Evolutionary conservation across 176 grass and related monocot species (phyloP).

Genomic region (Hsuehochloa calcarea): DNA sequence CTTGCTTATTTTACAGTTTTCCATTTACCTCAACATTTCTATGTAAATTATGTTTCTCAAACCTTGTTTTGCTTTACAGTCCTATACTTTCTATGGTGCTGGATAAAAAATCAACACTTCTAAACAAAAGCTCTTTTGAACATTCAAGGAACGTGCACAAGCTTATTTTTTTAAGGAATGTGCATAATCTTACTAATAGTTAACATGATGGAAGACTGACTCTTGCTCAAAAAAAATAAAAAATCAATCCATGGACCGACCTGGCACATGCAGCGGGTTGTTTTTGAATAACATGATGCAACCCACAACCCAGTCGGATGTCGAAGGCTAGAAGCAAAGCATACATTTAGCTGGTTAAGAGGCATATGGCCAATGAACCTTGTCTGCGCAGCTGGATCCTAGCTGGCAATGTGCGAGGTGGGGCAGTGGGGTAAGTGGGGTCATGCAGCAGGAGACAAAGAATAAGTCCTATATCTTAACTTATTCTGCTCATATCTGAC

Average conservation of each 20-base stretch:
- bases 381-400: background rate
- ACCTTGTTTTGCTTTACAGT: background rate
- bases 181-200: background rate
- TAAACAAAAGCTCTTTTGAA: background rate
- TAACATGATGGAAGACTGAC: background rate
- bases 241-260: background rate
- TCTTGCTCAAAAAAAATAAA: background rate
- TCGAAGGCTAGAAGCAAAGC: background rate
- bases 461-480: background rate
- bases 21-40: background rate
- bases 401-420: background rate
- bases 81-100: background rate
- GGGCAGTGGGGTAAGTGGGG: background rate
- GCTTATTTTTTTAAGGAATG: background rate
- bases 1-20: constrained; percentile 2
- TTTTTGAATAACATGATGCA: background rate
- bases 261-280: background rate
- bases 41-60: background rate
- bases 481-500: background rate
- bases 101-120: background rate
- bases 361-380: background rate
- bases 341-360: background rate
- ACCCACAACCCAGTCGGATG: background rate
- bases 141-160: background rate
- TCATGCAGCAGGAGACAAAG: background rate